Evolutionary conservation across 805 yeast species (phyloP).

Genomic region (Metschnikowia cubensis): DNA sequence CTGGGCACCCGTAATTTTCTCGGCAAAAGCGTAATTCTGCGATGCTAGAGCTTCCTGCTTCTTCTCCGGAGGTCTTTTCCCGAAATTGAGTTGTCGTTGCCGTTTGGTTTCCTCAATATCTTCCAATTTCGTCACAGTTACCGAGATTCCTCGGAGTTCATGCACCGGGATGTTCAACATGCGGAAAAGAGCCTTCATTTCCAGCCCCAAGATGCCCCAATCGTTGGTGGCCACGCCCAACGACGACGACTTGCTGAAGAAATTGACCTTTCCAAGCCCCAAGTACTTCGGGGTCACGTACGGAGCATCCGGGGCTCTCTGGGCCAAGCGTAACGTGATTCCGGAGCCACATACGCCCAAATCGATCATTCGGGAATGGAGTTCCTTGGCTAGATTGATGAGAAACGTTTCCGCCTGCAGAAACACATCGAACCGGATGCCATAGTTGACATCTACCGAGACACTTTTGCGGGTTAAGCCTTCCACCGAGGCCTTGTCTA

Average conservation of each 20-base stretch:
- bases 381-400: slow-evolving; percentile 52
- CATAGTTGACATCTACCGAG: slow-evolving; percentile 89
- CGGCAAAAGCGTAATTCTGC: slow-evolving; percentile 14
- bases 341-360: slow-evolving; percentile 49
- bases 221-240: slow-evolving; percentile 62
- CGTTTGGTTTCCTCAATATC: slow-evolving; percentile 26
- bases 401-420: slow-evolving; percentile 65
- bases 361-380: slow-evolving; percentile 48
- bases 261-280: slow-evolving; percentile 82
- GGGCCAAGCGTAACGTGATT: slow-evolving; percentile 63
- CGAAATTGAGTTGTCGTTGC: slow-evolving; percentile 14
- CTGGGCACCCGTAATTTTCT: slow-evolving; percentile 12
- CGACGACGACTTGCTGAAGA: slow-evolving; percentile 52
- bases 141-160: slow-evolving; percentile 76
- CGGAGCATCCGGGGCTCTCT: slow-evolving; percentile 64
- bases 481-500: slow-evolving; percentile 29
- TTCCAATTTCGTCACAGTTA: slow-evolving; percentile 61
- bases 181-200: slow-evolving; percentile 53
- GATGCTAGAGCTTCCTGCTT: background rate
- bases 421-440: slow-evolving; percentile 65
- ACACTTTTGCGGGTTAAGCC: slow-evolving; percentile 63
- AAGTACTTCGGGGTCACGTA: slow-evolving; percentile 70
- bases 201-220: slow-evolving; percentile 56
- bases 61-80: background rate
- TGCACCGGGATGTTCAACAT: slow-evolving; percentile 54